Evolutionary conservation across 2,329 filamentous ascomycete genomes (phyloP), one percentile per base, ranked within the genome.

Genomic region (Myriosclerotinia scirpicola): DNA sequence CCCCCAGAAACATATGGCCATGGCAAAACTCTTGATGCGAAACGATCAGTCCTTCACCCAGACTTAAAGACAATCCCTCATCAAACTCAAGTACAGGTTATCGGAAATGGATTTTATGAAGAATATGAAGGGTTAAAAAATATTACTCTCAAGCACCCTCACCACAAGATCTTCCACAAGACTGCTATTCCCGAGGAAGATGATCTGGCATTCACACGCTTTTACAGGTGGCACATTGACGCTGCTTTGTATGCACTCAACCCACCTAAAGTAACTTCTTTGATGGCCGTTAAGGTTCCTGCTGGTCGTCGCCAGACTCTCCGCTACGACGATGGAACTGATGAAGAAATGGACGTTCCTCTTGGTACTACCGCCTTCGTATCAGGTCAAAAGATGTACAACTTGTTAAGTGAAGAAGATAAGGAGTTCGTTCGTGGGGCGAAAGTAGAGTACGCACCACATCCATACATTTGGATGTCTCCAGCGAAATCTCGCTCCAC

Each of bases 381-480:
- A 2, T 89, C 84, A 30, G 88, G 89, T 2, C 88, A 90, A 75
- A 81, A 82, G 48, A 91, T 90, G 86, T 92, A 87, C 77, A 84
- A 90, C 59, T 75, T 83, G 15, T 82, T 94, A 12, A 87, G 84
- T 17, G 81, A 85, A 0, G 82, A 83, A 54, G 89, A 92, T 73
- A 85, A 91, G 76, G 82, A 83, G 54, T 90, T 93, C 71, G 90
- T 83, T 1, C 83, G 87, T 61, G 85, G 81, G 6, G 89, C 88
- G 26, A 85, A 82, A 67, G 84, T 92, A 55, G 89, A 93, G 77
- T 93, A 93, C 74, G 90, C 90, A 0, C 83, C 90, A 3, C 90
- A 93, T 72, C 90, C 90, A 6, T 93, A 93, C 77, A 86, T 93
- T 69, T 94, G 90, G 90, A 93, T 93, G 89, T 87, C 83, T 67